Evolutionary conservation across 352 stramenopile genomes (phyloP).

Genomic region (Phytophthora brassicae): DNA sequence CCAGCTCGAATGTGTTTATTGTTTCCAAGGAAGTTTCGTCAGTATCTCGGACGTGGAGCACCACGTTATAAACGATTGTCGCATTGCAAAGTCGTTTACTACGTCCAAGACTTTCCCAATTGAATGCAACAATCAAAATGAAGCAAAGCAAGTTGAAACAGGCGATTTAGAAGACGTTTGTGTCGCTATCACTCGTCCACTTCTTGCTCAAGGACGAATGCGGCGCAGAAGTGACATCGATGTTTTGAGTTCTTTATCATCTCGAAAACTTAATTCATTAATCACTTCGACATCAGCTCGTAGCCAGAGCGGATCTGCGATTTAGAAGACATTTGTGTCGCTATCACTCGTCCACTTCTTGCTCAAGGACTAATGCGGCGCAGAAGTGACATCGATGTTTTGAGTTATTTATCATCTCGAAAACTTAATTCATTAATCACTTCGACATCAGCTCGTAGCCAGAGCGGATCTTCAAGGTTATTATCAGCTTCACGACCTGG

Average conservation of each 20-base stretch:
- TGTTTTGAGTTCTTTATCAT: conserved; percentile 8
- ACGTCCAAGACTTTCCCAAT: not conserved
- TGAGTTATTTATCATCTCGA: too few relatives aligned
- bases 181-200: not conserved
- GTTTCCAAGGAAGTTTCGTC: conserved; percentile 31
- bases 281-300: too few relatives aligned
- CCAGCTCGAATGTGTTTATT: conserved; percentile 47
- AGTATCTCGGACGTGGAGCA: conserved; percentile 27
- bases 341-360: too few relatives aligned
- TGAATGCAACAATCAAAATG: conserved; percentile 19
- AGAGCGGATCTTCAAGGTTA: not conserved
- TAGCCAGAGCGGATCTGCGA: too few relatives aligned
- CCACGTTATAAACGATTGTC: conserved; percentile 40
- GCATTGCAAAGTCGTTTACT: conserved; percentile 42
- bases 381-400: too few relatives aligned
- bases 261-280: too few relatives aligned
- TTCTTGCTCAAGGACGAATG: conserved; percentile 37
- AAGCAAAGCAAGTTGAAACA: not conserved
- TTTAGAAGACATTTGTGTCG: too few relatives aligned
- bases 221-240: conserved; percentile 31
- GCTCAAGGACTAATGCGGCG: too few relatives aligned
- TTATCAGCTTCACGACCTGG: not conserved
- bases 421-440: too few relatives aligned
- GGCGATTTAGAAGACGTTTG: not conserved
- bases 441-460: too few relatives aligned